Evolutionary conservation across 2,329 filamentous ascomycete species (phyloP).

Genomic region (Xylaria sp.): DNA sequence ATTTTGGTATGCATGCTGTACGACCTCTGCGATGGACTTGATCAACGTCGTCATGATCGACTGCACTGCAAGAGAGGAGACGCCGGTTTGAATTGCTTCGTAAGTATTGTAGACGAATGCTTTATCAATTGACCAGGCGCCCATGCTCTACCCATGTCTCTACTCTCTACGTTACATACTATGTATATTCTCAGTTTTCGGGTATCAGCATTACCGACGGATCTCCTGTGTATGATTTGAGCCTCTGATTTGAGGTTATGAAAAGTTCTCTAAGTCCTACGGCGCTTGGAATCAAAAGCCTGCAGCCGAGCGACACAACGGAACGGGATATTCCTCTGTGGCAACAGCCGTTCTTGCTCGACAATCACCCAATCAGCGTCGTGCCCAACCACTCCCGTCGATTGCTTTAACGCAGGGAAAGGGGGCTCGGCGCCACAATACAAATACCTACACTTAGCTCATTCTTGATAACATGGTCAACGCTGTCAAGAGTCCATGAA

Average conservation of each 20-base stretch:
- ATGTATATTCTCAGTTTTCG: neutral
- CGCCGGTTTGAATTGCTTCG: neutral
- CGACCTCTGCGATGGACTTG: neutral
- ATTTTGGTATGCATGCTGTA: neutral
- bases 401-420: conserved; percentile 41
- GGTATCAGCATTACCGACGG: conserved; percentile 8
- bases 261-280: conserved; percentile 35
- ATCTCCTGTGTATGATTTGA: no score
- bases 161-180: neutral
- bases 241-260: conserved; percentile 11
- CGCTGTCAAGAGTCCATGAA: no score
- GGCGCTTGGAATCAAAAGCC: conserved; percentile 12
- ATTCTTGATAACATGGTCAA: conserved; percentile 5
- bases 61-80: neutral
- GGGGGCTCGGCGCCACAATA: conserved; percentile 42
- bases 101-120: neutral
- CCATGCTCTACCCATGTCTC: neutral
- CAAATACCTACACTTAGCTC: conserved; percentile 34
- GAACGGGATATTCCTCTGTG: conserved; percentile 32
- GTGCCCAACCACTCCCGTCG: conserved; percentile 29
- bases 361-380: conserved; percentile 38
- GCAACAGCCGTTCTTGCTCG: conserved; percentile 37
- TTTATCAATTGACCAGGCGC: conserved; percentile 1
- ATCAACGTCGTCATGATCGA: neutral
- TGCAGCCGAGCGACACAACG: conserved; percentile 23